phyloP scores from a whole-genome alignment of 2,329 filamentous ascomycete species.

The Stagonosporopsis chrysanthemi region DNA sequence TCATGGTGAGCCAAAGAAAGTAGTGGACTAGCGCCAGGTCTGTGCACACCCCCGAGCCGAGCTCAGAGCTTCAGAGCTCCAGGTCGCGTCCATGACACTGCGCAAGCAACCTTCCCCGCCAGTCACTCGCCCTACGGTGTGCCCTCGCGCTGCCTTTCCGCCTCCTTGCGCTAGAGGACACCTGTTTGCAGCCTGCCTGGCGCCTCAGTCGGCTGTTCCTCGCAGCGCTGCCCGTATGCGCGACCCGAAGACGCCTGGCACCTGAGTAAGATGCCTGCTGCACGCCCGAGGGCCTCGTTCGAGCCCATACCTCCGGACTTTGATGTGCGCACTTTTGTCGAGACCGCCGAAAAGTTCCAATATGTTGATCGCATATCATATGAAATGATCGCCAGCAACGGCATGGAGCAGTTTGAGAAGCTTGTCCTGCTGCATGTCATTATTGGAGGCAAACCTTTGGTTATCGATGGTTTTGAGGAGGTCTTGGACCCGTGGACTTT shows the following conservation, averaged over 20 bases:
- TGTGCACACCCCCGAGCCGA: slow-evolving; percentile 10
- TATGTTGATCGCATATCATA: slow-evolving; percentile 83
- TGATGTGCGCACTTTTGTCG: slow-evolving; percentile 77
- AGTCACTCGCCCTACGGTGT: background rate
- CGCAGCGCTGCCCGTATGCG: background rate
- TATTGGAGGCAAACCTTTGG: slow-evolving; percentile 82
- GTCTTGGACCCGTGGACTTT: slow-evolving; percentile 80
- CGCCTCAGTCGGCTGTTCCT: too few relatives aligned
- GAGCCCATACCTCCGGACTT: slow-evolving; percentile 89
- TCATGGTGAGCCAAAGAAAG: slow-evolving; percentile 2
- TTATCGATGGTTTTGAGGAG: slow-evolving; percentile 87
- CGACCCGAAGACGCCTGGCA: background rate
- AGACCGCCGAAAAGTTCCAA: slow-evolving; percentile 82
- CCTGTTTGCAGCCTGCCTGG: background rate
- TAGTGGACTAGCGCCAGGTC: slow-evolving; percentile 5
- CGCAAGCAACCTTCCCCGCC: background rate
- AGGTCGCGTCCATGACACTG: slow-evolving; percentile 1
- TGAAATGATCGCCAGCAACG: slow-evolving; percentile 78
- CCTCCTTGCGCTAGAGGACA: background rate
- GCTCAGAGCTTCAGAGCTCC: slow-evolving; percentile 11
- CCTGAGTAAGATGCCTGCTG: slow-evolving; percentile 70
- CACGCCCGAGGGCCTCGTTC: slow-evolving; percentile 86
- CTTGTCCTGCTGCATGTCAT: slow-evolving; percentile 85
- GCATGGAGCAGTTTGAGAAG: slow-evolving; percentile 82
- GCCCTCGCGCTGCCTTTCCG: background rate